Evolutionary conservation across 805 yeast genomes (phyloP).

Genomic region (Kluyveromyces lactis): DNA sequence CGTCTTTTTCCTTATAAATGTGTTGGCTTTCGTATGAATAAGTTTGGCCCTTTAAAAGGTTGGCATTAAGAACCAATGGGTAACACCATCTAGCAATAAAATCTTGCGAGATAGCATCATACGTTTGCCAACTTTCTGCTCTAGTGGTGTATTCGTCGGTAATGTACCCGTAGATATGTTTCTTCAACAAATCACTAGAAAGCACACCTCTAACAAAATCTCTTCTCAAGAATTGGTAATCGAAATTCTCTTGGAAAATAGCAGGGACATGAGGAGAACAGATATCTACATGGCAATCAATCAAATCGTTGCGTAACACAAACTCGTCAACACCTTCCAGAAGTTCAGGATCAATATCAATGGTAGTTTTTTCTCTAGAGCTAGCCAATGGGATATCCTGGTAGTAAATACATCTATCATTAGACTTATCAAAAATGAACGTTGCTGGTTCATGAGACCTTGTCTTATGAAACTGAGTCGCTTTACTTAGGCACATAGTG

Average conservation of each 20-base stretch:
- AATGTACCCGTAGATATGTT: conserved; percentile 83
- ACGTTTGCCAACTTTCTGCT: conserved; percentile 92
- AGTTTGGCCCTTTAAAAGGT: conserved; percentile 59
- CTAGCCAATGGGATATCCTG: conserved; percentile 58
- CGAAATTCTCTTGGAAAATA: conserved; percentile 92
- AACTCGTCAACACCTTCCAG: conserved; percentile 68
- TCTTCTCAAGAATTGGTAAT: conserved; percentile 75
- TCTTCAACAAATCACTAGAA: conserved; percentile 81
- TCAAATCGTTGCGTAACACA: conserved; percentile 79
- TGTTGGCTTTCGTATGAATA: conserved; percentile 78
- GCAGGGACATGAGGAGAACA: conserved; percentile 94
- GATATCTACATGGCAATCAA: conserved; percentile 94
- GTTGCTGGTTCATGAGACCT: conserved; percentile 81
- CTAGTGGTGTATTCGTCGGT: conserved; percentile 84
- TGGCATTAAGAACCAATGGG: conserved; percentile 84
- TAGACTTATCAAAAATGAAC: conserved; percentile 67
- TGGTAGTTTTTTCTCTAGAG: conserved; percentile 39
- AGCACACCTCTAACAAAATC: conserved; percentile 90
- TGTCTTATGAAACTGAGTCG: conserved; percentile 76
- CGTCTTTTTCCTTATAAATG: conserved; percentile 80
- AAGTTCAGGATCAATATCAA: conserved; percentile 76
- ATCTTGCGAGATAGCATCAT: conserved; percentile 85
- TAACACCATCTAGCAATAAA: conserved; percentile 86
- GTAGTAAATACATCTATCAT: conserved; percentile 74
- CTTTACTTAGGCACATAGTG: conserved; percentile 87